Conservation (phyloP, 2,329 filamentous ascomycete species). For the Cadophora malorum region DNA sequence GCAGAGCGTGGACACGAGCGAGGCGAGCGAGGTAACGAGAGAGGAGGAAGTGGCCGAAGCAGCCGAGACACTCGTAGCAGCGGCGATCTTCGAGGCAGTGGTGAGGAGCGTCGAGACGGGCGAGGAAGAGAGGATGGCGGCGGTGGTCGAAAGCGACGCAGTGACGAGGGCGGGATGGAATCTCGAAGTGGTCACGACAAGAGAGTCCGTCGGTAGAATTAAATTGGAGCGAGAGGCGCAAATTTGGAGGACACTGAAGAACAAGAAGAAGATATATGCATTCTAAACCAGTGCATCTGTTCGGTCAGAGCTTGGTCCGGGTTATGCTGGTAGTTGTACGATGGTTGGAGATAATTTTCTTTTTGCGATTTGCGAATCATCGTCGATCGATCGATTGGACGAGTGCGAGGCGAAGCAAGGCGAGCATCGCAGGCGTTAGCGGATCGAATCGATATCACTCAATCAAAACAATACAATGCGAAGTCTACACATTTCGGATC, state of each 20-base stretch:
- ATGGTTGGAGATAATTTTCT: constrained; percentile 16
- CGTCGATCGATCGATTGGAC: neutral
- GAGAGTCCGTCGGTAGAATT: constrained; percentile 37
- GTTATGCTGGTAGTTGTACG: constrained; percentile 1
- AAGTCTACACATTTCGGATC: neutral
- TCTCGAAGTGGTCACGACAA: constrained; percentile 41
- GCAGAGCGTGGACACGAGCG: constrained; percentile 32
- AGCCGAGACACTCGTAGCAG: constrained; percentile 31
- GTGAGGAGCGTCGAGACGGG: constrained; percentile 39
- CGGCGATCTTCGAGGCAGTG: constrained; percentile 29
- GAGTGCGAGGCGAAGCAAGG: neutral
- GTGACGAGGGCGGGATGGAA: constrained; percentile 41
- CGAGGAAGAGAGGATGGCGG: constrained; percentile 36
- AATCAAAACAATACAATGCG: neutral
- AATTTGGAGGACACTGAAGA: neutral
- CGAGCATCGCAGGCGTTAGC: constrained; percentile 20
- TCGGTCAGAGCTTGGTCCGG: neutral
- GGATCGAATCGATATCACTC: constrained; percentile 2
- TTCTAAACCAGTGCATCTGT: constrained; percentile 19
- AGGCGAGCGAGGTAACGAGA: constrained; percentile 31
- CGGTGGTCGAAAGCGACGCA: constrained; percentile 42
- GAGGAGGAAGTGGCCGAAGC: constrained; percentile 34
- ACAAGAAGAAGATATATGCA: constrained; percentile 7
- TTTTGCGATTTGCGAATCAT: neutral
- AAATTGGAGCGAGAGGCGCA: neutral